Percentiles rank a stretch among this genome's conserved stretches.
Conservation (phyloP, 805 yeast species). For the Suhomyces faveliae region DNA sequence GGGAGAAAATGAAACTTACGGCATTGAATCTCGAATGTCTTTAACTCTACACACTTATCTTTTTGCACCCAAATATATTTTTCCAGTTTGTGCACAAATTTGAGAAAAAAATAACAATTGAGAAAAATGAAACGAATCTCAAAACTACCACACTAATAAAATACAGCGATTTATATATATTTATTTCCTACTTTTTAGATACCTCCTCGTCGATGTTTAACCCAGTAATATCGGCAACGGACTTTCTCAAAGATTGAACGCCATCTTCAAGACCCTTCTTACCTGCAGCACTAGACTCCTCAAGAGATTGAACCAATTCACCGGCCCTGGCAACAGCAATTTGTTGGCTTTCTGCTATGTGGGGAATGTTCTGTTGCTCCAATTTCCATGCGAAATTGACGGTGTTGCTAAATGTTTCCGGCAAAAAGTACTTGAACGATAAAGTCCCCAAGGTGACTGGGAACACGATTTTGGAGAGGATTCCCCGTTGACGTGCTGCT, state of each 20-base stretch:
- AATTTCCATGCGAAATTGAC: conserved; percentile 54
- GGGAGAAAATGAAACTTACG: neutral
- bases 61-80: conserved; percentile 1
- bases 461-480: conserved; percentile 50
- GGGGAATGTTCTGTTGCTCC: conserved; percentile 62
- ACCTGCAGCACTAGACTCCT: conserved; percentile 40
- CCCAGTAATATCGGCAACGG: conserved; percentile 60
- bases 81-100: neutral
- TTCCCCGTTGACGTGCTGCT: conserved; percentile 63
- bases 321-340: conserved; percentile 46
- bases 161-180: neutral
- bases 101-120: neutral
- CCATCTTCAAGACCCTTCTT: conserved; percentile 35
- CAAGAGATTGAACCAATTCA: conserved; percentile 43
- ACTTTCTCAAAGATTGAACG: conserved; percentile 39
- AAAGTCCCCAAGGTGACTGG: conserved; percentile 62
- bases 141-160: too few species aligned
- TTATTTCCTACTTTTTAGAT: conserved; percentile 37
- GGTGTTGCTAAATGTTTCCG: conserved; percentile 67
- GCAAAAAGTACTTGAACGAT: conserved; percentile 70
- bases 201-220: conserved; percentile 64
- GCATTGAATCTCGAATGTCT: neutral
- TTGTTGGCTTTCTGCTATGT: conserved; percentile 61
- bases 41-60: too few species aligned
- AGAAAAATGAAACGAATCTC: neutral